Evolutionary conservation across 2,329 filamentous ascomycete species (phyloP), one percentile per base, ranked within the genome.

Genomic region (Pyrenochaeta sp.): DNA sequence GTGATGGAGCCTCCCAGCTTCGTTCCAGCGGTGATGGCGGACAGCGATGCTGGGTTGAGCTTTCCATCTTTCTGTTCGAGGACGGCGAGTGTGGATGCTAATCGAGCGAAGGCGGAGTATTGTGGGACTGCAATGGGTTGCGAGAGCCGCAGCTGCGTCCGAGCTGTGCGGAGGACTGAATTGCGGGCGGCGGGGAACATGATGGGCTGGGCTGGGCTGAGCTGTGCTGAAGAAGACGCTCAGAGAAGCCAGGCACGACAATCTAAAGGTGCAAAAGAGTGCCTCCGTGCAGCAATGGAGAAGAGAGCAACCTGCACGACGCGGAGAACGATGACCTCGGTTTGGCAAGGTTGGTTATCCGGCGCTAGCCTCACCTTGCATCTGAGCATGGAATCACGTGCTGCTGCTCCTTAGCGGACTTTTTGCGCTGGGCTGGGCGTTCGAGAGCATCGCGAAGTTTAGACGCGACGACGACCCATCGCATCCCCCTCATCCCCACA

Each of bases 1-100:
- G 94, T 93, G 50, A 99, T 84, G 5, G 90, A 82, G 3, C 93
- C 94, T 54, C 94, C 94, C 7, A 98, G 81, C 78, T 93, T 93
- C 78, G 90, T 86, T 22, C 93, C 94, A 8, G 95, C 95, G 8
- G 91, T 91, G 58, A 98, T 86, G 44, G 93, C 90, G 72, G 91
- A 91, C 55, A 97, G 83, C 5, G 93, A 97, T 24, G 91, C 90
- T 61, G 85, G 80, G 74, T 92, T 93, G 65, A 99, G 86, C 80
- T 93, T 90, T 61, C 95, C 95, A 72, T 96, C 91, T 72, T 90
- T 88, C 80, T 98, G 95, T 81, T 99, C 95, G 61, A 99, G 87
- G 52, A 99, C 83, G 45, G 94, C 94, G 55, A 99, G 86, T 36
- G 93, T 95, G 50, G 93, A 97, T 58, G 96, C 85, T 60, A 96